A percentile compares a stretch with the other conserved stretches of the same genome.
These are phyloP conservation scores for Apophysomyces variabilis DNA, from an alignment of 371 early-diverging fungal genomes.

Conservation along the genomic window DNA sequence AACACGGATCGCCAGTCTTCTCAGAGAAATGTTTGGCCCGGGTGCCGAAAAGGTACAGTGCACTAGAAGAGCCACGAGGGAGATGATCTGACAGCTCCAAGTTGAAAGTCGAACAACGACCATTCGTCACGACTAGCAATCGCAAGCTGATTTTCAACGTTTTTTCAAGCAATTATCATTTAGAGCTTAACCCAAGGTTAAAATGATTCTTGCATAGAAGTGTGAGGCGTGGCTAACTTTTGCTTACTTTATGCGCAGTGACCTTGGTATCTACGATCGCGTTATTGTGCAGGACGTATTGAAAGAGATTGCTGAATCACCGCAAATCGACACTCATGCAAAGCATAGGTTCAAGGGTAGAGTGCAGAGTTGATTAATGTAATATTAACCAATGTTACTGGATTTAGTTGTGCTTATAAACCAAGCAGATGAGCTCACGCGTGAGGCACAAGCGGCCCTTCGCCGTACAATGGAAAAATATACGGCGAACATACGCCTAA, in stretches of 20 bases:
- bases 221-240: not conserved
- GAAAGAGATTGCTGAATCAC: conserved; percentile 98
- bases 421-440: conserved; percentile 93
- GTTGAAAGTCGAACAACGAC: conserved; percentile 89
- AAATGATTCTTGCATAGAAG: not conserved
- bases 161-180: conserved; percentile 90
- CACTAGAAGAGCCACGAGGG: not conserved
- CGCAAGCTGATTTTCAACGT: conserved; percentile 85
- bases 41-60: conserved; percentile 85
- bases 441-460: conserved; percentile 98
- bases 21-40: conserved; percentile 90
- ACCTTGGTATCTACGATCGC: conserved; percentile 96
- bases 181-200: conserved; percentile 92
- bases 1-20: conserved; percentile 88
- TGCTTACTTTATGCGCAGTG: conserved; percentile 47
- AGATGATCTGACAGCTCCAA: conserved; percentile 26
- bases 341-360: conserved; percentile 86
- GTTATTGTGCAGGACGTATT: conserved; percentile 96
- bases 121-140: conserved; percentile 82
- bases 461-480: conserved; percentile 99
- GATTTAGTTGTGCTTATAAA: conserved; percentile 90
- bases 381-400: not conserved
- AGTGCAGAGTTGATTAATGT: conserved; percentile 31
- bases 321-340: conserved; percentile 86
- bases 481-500: conserved; percentile 90